Percentiles rank a stretch among this genome's conserved stretches.
Conservation (phyloP, 169 alveolate genomes). For the Plasmodium berghei region DNA sequence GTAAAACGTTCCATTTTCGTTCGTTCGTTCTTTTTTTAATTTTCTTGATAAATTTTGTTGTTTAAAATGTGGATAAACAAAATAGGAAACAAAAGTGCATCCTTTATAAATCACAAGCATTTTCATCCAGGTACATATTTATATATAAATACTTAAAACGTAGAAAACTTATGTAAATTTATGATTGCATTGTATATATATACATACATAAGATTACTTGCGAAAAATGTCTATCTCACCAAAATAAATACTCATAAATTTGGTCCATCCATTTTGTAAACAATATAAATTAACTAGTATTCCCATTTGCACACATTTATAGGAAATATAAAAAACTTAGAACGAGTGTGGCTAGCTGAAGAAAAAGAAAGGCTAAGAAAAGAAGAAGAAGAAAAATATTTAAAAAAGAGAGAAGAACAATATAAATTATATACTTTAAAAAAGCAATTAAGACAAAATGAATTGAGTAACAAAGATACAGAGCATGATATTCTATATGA, state of each 20-base stretch:
- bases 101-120: conserved; percentile 93
- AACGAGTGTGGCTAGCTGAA: conserved; percentile 97
- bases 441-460: conserved; percentile 86
- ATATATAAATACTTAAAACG: conserved; percentile 6
- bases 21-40: neutral
- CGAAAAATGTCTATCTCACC: too few species aligned
- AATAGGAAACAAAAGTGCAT: conserved; percentile 93
- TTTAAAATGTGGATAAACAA: conserved; percentile 92
- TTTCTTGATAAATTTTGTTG: neutral
- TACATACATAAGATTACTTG: too few species aligned
- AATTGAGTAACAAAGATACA: conserved; percentile 55
- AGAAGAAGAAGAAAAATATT: conserved; percentile 91
- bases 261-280: too few species aligned
- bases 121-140: conserved; percentile 93
- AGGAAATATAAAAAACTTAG: conserved; percentile 93
- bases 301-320: conserved; percentile 73
- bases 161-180: too few species aligned
- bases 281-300: too few species aligned
- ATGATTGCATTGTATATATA: too few species aligned
- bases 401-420: conserved; percentile 96
- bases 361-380: conserved; percentile 93
- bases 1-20: neutral
- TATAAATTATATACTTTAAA: conserved; percentile 92
- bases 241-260: too few species aligned
- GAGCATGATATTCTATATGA: conserved; percentile 9